Conservation (phyloP, 2,329 filamentous ascomycete species). For the Xylaria sp. region DNA sequence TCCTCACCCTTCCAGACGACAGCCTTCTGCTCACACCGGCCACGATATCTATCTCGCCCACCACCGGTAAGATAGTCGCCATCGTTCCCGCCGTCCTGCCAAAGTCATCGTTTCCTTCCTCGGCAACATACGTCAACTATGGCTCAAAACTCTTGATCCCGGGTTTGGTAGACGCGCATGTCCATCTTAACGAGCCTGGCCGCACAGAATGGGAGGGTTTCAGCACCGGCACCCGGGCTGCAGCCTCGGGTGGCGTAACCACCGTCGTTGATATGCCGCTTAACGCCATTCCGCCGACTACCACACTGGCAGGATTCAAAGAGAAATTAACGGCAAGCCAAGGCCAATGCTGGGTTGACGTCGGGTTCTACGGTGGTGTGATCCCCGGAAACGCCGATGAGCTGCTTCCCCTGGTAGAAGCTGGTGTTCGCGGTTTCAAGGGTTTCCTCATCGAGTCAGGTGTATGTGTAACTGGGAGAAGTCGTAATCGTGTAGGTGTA, state of each 20-base stretch:
- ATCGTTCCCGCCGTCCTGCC: constrained; percentile 77
- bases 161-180: constrained; percentile 93
- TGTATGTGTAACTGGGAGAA: constrained; percentile 55
- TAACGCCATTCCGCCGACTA: constrained; percentile 95
- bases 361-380: constrained; percentile 96
- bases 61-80: constrained; percentile 81
- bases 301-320: constrained; percentile 77
- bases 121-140: constrained; percentile 78
- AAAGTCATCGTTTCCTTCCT: constrained; percentile 70
- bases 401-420: constrained; percentile 77
- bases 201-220: constrained; percentile 99
- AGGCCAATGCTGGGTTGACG: constrained; percentile 95
- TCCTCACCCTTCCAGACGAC: constrained; percentile 71
- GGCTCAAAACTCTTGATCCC: constrained; percentile 84
- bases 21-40: constrained; percentile 71
- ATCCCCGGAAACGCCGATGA: constrained; percentile 86
- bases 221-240: constrained; percentile 89
- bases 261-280: constrained; percentile 98
- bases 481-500: constrained; percentile 12
- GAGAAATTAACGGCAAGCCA: constrained; percentile 84
- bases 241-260: constrained; percentile 93
- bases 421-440: constrained; percentile 93
- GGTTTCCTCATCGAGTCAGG: constrained; percentile 97
- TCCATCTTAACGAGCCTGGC: constrained; percentile 96
- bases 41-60: constrained; percentile 76